These are phyloP conservation scores for Fraxinus sp. DNA, from an alignment of 305 asterid genomes.

Conservation along the genomic window DNA sequence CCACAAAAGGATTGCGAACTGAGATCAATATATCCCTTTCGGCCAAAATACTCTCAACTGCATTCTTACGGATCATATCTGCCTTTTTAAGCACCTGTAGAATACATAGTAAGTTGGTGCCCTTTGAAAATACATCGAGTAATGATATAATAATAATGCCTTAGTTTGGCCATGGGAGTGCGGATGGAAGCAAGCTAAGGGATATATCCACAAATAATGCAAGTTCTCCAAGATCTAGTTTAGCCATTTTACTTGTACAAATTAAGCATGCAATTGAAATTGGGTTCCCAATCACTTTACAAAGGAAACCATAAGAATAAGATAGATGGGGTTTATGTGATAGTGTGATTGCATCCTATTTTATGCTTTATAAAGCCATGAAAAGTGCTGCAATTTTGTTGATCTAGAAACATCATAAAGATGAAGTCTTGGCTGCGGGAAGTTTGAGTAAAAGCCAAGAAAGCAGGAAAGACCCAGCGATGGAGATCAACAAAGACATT, in stretches of 20 bases:
- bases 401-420: neutral
- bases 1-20: conserved; percentile 99
- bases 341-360: neutral
- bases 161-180: neutral
- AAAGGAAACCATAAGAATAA: neutral
- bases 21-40: conserved; percentile 96
- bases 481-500: neutral
- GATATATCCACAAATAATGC: neutral
- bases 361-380: neutral
- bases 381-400: neutral
- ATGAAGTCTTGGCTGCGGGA: neutral
- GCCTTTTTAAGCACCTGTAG: conserved; percentile 94
- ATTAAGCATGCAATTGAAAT: neutral
- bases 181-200: neutral
- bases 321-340: neutral
- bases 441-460: neutral
- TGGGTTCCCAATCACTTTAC: neutral
- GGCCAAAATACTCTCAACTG: conserved; percentile 98
- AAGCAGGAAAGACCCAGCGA: neutral
- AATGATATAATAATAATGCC: neutral
- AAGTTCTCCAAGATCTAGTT: neutral
- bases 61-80: conserved; percentile 98
- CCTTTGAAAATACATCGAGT: neutral
- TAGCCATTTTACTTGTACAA: neutral
- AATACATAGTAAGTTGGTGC: conserved; percentile 16